A percentile compares a stretch with the other conserved stretches of the same genome.
Evolutionary conservation across 257 asterid genomes (phyloP).

Genomic region (Ilex aquifolium): DNA sequence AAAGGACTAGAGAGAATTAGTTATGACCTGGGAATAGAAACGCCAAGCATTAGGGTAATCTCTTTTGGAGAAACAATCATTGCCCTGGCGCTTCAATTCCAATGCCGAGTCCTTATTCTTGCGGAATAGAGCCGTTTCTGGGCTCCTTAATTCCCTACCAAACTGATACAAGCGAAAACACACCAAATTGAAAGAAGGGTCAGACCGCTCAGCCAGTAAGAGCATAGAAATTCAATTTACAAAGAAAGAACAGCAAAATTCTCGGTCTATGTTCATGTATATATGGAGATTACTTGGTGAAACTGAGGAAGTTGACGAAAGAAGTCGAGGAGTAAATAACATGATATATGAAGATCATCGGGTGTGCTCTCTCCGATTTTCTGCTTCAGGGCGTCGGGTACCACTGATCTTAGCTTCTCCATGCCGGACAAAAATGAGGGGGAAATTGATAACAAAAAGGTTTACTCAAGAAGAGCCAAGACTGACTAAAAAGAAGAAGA

Average conservation of each 20-base stretch:
- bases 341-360: constrained; percentile 46
- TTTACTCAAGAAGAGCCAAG: too few species aligned
- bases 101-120: constrained; percentile 65
- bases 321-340: constrained; percentile 61
- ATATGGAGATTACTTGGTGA: constrained; percentile 44
- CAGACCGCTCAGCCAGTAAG: too few species aligned
- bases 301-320: constrained; percentile 54
- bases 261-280: too few species aligned
- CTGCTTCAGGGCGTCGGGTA: constrained; percentile 52
- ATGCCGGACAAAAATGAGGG: constrained; percentile 16
- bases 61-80: constrained; percentile 61
- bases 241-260: too few species aligned
- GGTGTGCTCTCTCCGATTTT: constrained; percentile 39
- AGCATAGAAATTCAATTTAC: too few species aligned
- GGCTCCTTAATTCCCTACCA: constrained; percentile 72
- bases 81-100: constrained; percentile 71
- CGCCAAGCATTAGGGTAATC: constrained; percentile 58
- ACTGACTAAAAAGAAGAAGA: too few species aligned
- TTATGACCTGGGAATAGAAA: constrained; percentile 68
- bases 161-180: constrained; percentile 23
- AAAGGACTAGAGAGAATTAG: too few species aligned
- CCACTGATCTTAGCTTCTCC: constrained; percentile 79
- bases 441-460: too few species aligned
- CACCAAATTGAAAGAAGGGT: too few species aligned
- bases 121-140: constrained; percentile 54